phyloP scores from a whole-genome alignment of 306 rosid species.

The Lathyrus aphaca region DNA sequence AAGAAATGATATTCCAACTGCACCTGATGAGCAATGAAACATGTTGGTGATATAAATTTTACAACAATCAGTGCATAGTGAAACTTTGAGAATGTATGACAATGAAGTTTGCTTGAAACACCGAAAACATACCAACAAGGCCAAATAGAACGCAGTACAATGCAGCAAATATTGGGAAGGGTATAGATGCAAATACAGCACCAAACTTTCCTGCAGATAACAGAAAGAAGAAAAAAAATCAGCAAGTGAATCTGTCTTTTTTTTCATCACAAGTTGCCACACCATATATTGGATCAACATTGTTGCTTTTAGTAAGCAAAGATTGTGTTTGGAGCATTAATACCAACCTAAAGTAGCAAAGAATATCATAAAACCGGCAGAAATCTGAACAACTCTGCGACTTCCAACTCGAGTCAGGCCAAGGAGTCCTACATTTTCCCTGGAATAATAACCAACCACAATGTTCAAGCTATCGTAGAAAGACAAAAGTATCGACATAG shows the following conservation, averaged over 20 bases:
- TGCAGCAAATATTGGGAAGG: constrained; percentile 85
- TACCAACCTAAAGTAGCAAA: constrained; percentile 80
- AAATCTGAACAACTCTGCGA: constrained; percentile 92
- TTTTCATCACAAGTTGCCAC: neutral
- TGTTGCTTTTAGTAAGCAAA: neutral
- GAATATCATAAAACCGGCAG: constrained; percentile 97
- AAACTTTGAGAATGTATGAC: neutral
- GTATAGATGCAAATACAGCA: constrained; percentile 98
- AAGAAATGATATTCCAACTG: constrained; percentile 92
- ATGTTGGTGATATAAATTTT: constrained; percentile 6
- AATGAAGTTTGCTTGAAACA: constrained; percentile 20
- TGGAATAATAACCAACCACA: constrained; percentile 42
- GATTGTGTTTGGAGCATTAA: constrained; percentile 16
- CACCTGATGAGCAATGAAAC: constrained; percentile 59
- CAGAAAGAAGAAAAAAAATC: constrained; percentile 13
- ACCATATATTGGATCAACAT: neutral
- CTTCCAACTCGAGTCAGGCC: constrained; percentile 97
- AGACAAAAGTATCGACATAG: neutral
- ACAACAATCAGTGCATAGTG: neutral
- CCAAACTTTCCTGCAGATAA: constrained; percentile 79
- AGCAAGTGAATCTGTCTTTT: neutral
- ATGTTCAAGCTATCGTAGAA: constrained; percentile 31
- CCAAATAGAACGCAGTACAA: constrained; percentile 86
- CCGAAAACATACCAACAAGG: constrained; percentile 70
- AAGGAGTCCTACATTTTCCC: constrained; percentile 98